Conservation (phyloP, 2,329 filamentous ascomycete genomes). For the Talaromyces sp. region DNA sequence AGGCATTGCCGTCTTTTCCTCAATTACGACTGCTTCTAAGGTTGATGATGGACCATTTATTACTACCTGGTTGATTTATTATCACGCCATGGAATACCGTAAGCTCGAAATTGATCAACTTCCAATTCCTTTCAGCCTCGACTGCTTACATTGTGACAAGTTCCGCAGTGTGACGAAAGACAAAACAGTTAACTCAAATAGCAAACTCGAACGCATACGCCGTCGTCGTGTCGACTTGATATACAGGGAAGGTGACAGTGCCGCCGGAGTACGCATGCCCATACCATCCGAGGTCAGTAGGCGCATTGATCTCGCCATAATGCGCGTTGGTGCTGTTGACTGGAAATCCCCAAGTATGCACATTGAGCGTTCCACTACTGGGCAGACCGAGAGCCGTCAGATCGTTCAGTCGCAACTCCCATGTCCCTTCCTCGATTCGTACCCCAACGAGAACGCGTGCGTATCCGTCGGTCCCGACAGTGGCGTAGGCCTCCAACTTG, state of each 20-base stretch:
- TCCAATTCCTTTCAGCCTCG: not conserved
- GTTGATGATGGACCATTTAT: too few relatives aligned
- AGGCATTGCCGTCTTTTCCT: too few relatives aligned
- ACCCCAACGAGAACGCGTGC: constrained; percentile 39
- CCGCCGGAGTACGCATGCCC: constrained; percentile 36
- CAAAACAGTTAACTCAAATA: not conserved
- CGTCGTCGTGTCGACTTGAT: constrained; percentile 36
- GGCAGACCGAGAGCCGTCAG: constrained; percentile 35
- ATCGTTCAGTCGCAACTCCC: constrained; percentile 34
- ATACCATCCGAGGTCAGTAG: constrained; percentile 30
- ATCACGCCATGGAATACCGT: not conserved
- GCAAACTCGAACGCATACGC: constrained; percentile 44
- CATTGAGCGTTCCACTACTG: constrained; percentile 29
- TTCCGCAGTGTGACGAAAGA: constrained; percentile 4
- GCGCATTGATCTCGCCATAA: constrained; percentile 30
- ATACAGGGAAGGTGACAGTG: constrained; percentile 38
- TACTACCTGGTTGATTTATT: too few relatives aligned
- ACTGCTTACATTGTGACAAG: not conserved
- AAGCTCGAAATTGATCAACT: not conserved
- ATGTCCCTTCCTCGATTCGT: constrained; percentile 31
- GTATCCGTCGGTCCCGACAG: constrained; percentile 26
- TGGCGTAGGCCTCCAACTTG: constrained; percentile 41
- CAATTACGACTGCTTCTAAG: too few relatives aligned
- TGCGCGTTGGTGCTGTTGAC: constrained; percentile 20
- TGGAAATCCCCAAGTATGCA: constrained; percentile 31